These are phyloP conservation scores for Corchorus olitorius DNA, from an alignment of 345 rosid species.

Conservation along the genomic window DNA sequence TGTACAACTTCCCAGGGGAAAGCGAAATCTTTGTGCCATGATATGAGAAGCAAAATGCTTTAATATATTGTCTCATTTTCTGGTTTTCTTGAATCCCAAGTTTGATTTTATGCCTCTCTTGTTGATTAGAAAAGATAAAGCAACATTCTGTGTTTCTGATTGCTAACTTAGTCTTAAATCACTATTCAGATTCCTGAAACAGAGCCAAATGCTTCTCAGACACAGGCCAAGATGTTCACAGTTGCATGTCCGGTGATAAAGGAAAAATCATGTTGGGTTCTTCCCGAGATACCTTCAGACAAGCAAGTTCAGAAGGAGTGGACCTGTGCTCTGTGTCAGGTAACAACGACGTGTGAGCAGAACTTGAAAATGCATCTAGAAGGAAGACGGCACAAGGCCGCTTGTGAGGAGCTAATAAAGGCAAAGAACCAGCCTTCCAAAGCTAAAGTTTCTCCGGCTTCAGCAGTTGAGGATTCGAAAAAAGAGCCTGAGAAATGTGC, in stretches of 20 bases:
- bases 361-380: constrained; percentile 23
- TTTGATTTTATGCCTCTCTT: not conserved
- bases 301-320: constrained; percentile 29
- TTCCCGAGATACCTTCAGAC: not conserved
- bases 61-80: not conserved
- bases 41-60: not conserved
- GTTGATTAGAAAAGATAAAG: not conserved
- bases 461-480: not conserved
- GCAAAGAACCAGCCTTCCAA: constrained; percentile 21
- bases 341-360: constrained; percentile 20
- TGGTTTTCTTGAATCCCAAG: not conserved
- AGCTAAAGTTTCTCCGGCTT: not conserved
- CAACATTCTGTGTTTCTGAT: not conserved
- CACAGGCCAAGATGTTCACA: constrained; percentile 1
- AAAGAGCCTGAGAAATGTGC: constrained; percentile 6
- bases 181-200: constrained; percentile 8
- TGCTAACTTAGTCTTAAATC: not conserved
- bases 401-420: constrained; percentile 20
- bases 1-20: not conserved
- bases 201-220: not conserved
- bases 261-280: not conserved
- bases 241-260: not conserved
- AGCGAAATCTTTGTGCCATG: not conserved
- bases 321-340: constrained; percentile 35
- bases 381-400: constrained; percentile 31